Evolutionary conservation across 805 yeast species (phyloP).

Genomic region (Brettanomyces custersianus): DNA sequence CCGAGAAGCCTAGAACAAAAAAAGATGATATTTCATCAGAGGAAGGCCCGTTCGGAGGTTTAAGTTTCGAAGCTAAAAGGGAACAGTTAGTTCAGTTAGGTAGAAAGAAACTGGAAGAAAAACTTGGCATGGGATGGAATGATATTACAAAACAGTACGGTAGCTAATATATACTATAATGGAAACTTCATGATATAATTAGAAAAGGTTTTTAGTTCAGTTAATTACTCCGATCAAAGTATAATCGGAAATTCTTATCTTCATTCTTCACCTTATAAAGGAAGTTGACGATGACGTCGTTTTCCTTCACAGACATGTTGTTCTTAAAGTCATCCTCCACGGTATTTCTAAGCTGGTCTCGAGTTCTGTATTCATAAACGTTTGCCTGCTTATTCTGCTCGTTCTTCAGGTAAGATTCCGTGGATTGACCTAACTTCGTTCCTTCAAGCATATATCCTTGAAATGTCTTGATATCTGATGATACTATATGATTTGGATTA

Average conservation of each 20-base stretch:
- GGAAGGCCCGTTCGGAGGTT: constrained; percentile 31
- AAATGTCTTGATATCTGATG: constrained; percentile 54
- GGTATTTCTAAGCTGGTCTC: constrained; percentile 19
- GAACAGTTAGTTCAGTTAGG: constrained; percentile 54
- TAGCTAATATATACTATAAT: background rate
- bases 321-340: constrained; percentile 50
- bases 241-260: constrained; percentile 30
- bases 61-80: constrained; percentile 36
- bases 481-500: constrained; percentile 27
- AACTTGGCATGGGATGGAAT: constrained; percentile 11
- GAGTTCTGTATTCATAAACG: constrained; percentile 22
- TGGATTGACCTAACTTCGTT: constrained; percentile 65
- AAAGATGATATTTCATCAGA: constrained; percentile 5
- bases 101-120: constrained; percentile 39
- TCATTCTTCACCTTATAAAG: constrained; percentile 78
- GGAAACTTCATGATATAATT: background rate
- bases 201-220: background rate
- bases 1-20: background rate
- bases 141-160: constrained; percentile 1
- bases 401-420: constrained; percentile 29
- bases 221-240: constrained; percentile 22
- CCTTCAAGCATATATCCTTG: constrained; percentile 58
- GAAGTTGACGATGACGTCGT: constrained; percentile 82
- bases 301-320: constrained; percentile 53
- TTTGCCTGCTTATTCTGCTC: constrained; percentile 20